Conservation (phyloP, 1,139 yeast species). For the Magnusiomyces suaveolens region DNA sequence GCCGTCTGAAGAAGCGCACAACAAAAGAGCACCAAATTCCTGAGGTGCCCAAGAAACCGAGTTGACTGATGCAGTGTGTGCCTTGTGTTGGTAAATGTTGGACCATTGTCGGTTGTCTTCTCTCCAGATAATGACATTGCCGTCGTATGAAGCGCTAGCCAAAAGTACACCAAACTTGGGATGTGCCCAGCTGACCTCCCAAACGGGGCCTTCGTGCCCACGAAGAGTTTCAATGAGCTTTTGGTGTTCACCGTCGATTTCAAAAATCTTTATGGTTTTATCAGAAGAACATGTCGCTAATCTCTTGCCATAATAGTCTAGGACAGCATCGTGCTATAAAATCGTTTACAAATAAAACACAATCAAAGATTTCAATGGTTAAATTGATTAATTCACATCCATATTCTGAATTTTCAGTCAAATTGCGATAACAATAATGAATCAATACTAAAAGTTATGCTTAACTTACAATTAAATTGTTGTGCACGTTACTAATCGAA, state of each 20-base stretch:
- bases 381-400: not conserved
- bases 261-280: constrained; percentile 86
- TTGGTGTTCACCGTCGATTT: constrained; percentile 68
- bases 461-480: constrained; percentile 61
- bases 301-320: constrained; percentile 92
- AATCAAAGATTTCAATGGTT: not conserved
- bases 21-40: constrained; percentile 83
- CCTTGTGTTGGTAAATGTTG: constrained; percentile 75
- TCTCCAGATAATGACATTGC: constrained; percentile 89
- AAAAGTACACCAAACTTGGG: constrained; percentile 93
- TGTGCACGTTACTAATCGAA: constrained; percentile 32
- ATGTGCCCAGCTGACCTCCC: constrained; percentile 99
- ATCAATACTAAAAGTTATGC: not conserved
- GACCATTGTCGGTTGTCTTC: constrained; percentile 89
- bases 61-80: constrained; percentile 89
- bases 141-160: constrained; percentile 93
- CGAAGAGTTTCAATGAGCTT: constrained; percentile 68
- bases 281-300: constrained; percentile 94
- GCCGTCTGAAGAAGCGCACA: constrained; percentile 92
- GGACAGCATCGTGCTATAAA: constrained; percentile 77
- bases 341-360: not conserved
- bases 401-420: not conserved
- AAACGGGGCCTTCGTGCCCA: constrained; percentile 95
- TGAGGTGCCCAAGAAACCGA: constrained; percentile 97
- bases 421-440: not conserved